These are phyloP conservation scores for Pseudogymnoascus sp. DNA, from an alignment of 2,329 filamentous ascomycete genomes.

Conservation along the genomic window DNA sequence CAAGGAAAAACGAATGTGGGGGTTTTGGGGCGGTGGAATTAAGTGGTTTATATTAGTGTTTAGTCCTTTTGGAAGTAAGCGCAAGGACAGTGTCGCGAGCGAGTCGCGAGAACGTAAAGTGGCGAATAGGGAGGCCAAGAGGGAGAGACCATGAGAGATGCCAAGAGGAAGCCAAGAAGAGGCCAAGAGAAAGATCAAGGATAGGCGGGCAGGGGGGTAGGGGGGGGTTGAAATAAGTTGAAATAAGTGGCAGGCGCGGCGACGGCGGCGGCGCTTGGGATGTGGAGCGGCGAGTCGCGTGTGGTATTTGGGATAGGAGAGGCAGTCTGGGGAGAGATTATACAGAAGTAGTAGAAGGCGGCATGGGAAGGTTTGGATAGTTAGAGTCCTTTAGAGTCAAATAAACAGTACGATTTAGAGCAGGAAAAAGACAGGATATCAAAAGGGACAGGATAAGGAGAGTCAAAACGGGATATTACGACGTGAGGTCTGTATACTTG, in stretches of 20 bases:
- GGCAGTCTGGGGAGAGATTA: background rate
- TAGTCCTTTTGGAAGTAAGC: background rate
- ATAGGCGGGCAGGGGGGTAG: background rate
- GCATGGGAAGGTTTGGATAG: background rate
- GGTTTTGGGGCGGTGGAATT: background rate
- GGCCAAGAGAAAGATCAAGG: too few relatives aligned
- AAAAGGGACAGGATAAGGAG: background rate
- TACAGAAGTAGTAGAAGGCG: background rate
- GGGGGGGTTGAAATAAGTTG: too few relatives aligned
- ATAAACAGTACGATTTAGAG: background rate
- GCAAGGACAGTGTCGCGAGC: background rate
- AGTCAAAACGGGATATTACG: background rate
- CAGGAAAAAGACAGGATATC: background rate
- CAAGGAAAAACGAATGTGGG: background rate
- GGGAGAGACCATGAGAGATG: too few relatives aligned
- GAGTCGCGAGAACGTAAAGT: background rate
- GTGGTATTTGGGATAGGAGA: background rate
- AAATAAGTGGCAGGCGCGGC: background rate
- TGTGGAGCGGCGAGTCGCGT: background rate
- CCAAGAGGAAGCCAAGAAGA: too few relatives aligned
- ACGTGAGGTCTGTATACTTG: background rate
- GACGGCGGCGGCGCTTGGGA: background rate
- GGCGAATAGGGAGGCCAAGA: background rate
- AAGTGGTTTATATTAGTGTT: background rate
- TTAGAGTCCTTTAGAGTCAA: background rate